Evolutionary conservation across 345 rosid genomes (phyloP), one percentile per base, ranked within the genome.

Genomic region (Bruguiera gymnorhiza): DNA sequence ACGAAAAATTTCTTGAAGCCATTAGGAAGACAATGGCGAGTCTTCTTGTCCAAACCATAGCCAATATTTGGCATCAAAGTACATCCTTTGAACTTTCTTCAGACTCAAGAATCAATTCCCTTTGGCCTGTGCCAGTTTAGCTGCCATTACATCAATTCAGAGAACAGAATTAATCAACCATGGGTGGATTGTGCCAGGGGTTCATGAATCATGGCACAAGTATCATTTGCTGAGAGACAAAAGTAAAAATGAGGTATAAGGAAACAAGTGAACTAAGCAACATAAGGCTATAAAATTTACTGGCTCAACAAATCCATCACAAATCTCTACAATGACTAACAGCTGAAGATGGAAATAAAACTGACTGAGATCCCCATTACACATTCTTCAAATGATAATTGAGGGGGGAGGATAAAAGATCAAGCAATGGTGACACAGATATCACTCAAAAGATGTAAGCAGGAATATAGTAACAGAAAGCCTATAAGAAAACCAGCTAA

Each of bases 21-120:
- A 73, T 93, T 90, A 3, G 93, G 97, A 71, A 90, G 96, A 68
- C 81, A 84, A 63, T 93, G 93, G 20, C 93, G 90, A 0, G 96
- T 88, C 79, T 87, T 92, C 81, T 87, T 90, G 84, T 90, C 93
- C 0, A 95, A 76, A 1, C 95, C 98, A 8, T 88, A 88, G 0
- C 97, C 98, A 16, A 90, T 79, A 68, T 90, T 92, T 39, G 97
- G 97, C 93, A 90, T 90, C 69, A 90, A 55, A 8, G 97, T 88
- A 21, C 81, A 79, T 67, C 95, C 98, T 63, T 88, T 90, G 78
- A 92, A 92, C 89, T 90, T 92, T 73, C 96, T 84, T 11, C 96
- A 46, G 13, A 90, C 98, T 10, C 95, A 80, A 0, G 96, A 90
- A 56, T 88, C 95, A 67, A 90, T 90, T 87, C 95, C 98, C 79